These are phyloP conservation scores for Westerdykella ornata DNA, from an alignment of 2,329 filamentous ascomycete species.

Conservation along the genomic window DNA sequence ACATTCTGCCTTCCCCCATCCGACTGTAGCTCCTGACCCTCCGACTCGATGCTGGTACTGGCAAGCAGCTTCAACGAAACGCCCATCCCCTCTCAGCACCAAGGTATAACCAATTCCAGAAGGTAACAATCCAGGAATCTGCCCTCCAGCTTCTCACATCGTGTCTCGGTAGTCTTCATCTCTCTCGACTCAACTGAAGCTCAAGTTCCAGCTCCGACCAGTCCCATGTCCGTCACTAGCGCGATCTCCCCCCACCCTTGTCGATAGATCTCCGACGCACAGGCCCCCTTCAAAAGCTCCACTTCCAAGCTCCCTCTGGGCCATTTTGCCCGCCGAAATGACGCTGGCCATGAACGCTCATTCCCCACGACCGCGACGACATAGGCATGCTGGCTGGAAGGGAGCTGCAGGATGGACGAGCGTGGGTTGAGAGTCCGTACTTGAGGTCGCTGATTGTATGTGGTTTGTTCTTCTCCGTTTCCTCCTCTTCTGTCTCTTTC, in stretches of 20 bases:
- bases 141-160: too few species aligned
- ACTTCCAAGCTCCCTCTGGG: slow-evolving; percentile 1
- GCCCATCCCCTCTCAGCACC: too few species aligned
- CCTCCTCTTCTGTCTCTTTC: background rate
- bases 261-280: slow-evolving; percentile 20
- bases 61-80: too few species aligned
- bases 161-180: too few species aligned
- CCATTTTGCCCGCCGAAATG: slow-evolving; percentile 7
- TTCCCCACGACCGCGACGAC: background rate
- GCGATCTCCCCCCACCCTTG: background rate
- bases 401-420: slow-evolving; percentile 14
- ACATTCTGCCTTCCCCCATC: background rate
- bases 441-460: slow-evolving; percentile 43
- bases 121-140: too few species aligned
- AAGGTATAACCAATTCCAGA: too few species aligned
- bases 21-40: too few species aligned
- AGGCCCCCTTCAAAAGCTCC: slow-evolving; percentile 15
- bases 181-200: too few species aligned
- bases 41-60: too few species aligned
- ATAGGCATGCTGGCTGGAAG: slow-evolving; percentile 27
- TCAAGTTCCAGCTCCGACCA: background rate
- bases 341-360: too few species aligned
- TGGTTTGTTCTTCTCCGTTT: background rate
- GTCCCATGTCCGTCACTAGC: background rate
- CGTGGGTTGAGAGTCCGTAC: slow-evolving; percentile 44